Evolutionary conservation across 805 yeast species (phyloP), one percentile per base, ranked within the genome.

Genomic region (Maudiozyma saulgeensis): DNA sequence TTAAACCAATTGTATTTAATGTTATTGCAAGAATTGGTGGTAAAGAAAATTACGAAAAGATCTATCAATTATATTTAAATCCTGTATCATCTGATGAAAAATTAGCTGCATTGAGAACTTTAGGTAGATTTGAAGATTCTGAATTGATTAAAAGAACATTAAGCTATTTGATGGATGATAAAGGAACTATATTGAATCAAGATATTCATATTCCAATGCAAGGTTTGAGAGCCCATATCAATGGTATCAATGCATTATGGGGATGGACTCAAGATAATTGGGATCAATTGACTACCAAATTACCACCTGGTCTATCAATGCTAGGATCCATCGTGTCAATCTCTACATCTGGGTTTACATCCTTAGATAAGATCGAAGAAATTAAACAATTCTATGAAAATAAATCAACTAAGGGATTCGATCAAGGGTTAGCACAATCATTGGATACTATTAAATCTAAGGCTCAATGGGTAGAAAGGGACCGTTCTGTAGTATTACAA

Each of bases 231-330:
- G 61, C 77, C 15, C 81, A 80, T 59, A 74, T 69, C 47, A 73
- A 70, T 41, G 95, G 96, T 70, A 72, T 84, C 51, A 78, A 79
- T 56, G 76, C 79, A 12, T 68, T 83, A 55, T 90, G 90, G 87
- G 49, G 60, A 16, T 91, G 96, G 96, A 61, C 80, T 57, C 74
- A 76, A 58, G 59, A 51, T 13, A 82, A 90, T 67, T 91, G 95
- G 91, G 88, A 80, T 50, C 75, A 71, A 43, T 62, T 91, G 52
- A 68, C 69, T 57, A 75, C 79, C 64, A 71, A 76, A 60, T 76
- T 88, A 63, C 96, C 97, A 46, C 87, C 95, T 15, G 84, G 87
- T 12, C 75, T 84, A 54, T 75, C 88, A 23, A 80, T 89, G 87
- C 73, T 91, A 58, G 84, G 91, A 19, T 73, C 82, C 18, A 81